Evolutionary conservation across 495 filamentous ascomycete species (phyloP).

Genomic region (Achaetomiella virescens): DNA sequence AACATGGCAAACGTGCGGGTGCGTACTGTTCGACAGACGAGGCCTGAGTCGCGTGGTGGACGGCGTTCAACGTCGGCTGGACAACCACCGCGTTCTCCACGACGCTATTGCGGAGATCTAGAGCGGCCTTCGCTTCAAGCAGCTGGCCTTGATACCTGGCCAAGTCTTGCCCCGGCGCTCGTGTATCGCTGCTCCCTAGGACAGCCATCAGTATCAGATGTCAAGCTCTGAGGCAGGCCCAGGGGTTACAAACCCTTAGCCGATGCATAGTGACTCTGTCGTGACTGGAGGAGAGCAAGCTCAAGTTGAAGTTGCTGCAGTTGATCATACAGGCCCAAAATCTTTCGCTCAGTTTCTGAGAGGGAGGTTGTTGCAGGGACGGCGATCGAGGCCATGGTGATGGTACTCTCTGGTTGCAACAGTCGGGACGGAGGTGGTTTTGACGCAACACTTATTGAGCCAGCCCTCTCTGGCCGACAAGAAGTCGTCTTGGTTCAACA

Average conservation of each 20-base stretch:
- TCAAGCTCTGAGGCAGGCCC: not conserved
- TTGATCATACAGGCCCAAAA: constrained; percentile 62
- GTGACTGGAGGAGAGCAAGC: constrained; percentile 57
- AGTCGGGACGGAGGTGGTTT: no score
- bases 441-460: no score
- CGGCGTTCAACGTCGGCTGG: constrained; percentile 68
- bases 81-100: constrained; percentile 59
- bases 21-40: constrained; percentile 61
- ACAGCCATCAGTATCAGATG: not conserved
- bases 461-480: no score
- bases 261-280: constrained; percentile 18
- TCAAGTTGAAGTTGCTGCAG: constrained; percentile 65
- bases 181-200: not conserved
- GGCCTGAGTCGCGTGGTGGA: constrained; percentile 61
- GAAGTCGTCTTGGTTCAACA: no score
- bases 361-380: not conserved
- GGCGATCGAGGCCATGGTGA: constrained; percentile 5
- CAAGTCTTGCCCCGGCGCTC: not conserved
- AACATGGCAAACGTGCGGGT: constrained; percentile 5
- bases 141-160: constrained; percentile 51
- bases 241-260: not conserved
- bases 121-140: constrained; percentile 60
- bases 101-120: constrained; percentile 61
- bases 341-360: constrained; percentile 48
- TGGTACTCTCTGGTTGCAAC: no score